phyloP scores from a whole-genome alignment of 108 stramenopile genomes.

The Skeletonema potamos region DNA sequence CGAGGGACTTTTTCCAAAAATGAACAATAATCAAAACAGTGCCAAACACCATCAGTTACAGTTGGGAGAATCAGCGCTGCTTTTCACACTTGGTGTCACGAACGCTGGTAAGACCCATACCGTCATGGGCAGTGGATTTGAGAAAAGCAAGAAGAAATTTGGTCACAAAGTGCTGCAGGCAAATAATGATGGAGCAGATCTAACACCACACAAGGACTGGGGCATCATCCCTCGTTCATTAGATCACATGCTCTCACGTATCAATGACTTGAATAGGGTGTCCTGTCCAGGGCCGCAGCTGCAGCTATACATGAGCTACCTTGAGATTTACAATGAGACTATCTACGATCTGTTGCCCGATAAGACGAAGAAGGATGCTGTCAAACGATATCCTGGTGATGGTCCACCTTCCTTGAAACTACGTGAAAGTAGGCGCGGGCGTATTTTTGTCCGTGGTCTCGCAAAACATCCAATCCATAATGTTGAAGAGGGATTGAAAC shows the following conservation, averaged over 20 bases:
- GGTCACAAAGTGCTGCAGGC: conserved; percentile 1
- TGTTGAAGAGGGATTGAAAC: conserved; percentile 64
- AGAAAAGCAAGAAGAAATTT: conserved; percentile 16
- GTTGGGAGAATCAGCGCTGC: conserved; percentile 68
- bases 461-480: conserved; percentile 71
- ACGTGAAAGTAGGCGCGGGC: conserved; percentile 79
- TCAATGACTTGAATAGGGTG: conserved; percentile 23
- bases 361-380: conserved; percentile 12
- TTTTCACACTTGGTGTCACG: conserved; percentile 98
- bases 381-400: conserved; percentile 24
- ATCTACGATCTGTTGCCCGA: conserved; percentile 88
- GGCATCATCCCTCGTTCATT: conserved; percentile 86
- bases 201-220: conserved; percentile 48
- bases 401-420: conserved; percentile 71
- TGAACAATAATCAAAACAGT: conserved; percentile 1
- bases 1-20: conserved; percentile 55
- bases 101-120: conserved; percentile 99
- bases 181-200: not conserved
- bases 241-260: conserved; percentile 61
- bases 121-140: conserved; percentile 80
- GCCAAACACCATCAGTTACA: not conserved
- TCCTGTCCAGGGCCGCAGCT: conserved; percentile 19
- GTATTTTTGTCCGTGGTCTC: conserved; percentile 83
- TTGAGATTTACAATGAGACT: conserved; percentile 99
- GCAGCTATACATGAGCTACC: conserved; percentile 79